Percentiles rank a stretch among this genome's conserved stretches.
These are phyloP conservation scores for Gelatoporia subvermispora DNA, from an alignment of 768 basidiomycete species.

Conservation along the genomic window DNA sequence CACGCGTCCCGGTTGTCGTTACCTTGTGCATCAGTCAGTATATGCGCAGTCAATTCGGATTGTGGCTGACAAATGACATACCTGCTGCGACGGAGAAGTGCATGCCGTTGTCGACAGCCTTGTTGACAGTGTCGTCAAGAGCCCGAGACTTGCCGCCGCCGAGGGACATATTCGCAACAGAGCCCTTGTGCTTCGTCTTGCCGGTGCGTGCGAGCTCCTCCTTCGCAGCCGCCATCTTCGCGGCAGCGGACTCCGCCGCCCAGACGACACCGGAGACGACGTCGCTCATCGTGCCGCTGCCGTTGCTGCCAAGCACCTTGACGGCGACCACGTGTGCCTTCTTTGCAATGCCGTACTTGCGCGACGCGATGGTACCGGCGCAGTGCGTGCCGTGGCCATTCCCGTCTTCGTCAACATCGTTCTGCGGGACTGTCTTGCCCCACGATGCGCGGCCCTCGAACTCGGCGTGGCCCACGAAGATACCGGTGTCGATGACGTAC, in stretches of 20 bases:
- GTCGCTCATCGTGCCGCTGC: constrained; percentile 92
- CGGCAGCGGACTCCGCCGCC: constrained; percentile 52
- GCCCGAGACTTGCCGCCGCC: constrained; percentile 90
- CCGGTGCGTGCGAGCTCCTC: constrained; percentile 69
- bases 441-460: constrained; percentile 87
- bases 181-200: constrained; percentile 84
- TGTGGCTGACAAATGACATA: constrained; percentile 29
- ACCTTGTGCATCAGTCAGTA: constrained; percentile 41
- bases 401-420: constrained; percentile 83
- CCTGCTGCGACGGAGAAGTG: constrained; percentile 98
- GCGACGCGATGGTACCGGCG: constrained; percentile 93
- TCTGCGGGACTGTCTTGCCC: constrained; percentile 87
- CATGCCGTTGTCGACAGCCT: constrained; percentile 76
- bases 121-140: constrained; percentile 81
- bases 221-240: constrained; percentile 55
- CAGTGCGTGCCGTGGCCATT: constrained; percentile 97
- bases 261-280: constrained; percentile 85
- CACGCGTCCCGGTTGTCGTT: constrained; percentile 90
- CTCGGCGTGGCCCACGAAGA: constrained; percentile 80
- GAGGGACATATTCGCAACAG: constrained; percentile 95
- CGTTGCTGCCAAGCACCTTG: constrained; percentile 92
- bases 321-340: constrained; percentile 83
- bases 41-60: not conserved
- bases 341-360: constrained; percentile 95
- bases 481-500: constrained; percentile 84